phyloP scores from a whole-genome alignment of 345 rosid species.

The Salix brachista region DNA sequence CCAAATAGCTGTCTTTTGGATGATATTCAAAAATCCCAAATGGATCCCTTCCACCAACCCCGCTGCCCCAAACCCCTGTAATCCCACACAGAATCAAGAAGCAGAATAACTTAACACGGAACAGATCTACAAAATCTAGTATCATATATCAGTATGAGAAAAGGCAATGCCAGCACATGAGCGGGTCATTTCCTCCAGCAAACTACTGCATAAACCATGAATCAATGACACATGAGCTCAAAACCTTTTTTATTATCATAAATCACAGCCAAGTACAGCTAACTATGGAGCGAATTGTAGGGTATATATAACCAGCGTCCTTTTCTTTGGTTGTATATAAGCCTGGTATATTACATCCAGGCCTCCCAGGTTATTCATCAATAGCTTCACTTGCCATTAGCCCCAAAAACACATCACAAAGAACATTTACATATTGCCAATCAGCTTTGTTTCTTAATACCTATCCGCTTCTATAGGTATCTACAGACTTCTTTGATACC shows the following conservation, averaged over 20 bases:
- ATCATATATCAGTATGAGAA: not conserved
- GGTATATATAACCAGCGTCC: not conserved
- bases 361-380: not conserved
- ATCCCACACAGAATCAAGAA: not conserved
- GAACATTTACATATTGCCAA: not conserved
- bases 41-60: no score
- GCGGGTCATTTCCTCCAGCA: not conserved
- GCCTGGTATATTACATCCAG: not conserved
- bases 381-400: not conserved
- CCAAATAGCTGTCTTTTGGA: no score
- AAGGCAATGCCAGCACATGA: not conserved
- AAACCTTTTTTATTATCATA: not conserved
- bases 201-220: not conserved
- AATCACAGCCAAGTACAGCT: not conserved
- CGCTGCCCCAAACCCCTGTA: no score
- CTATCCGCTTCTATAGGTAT: not conserved
- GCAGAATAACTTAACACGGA: not conserved
- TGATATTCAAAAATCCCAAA: no score
- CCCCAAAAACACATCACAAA: not conserved
- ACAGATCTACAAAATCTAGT: no score
- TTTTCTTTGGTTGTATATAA: not conserved
- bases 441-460: not conserved
- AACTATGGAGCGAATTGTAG: not conserved
- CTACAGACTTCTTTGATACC: slow-evolving; percentile 52
- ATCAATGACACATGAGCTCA: not conserved